Evolutionary conservation across 495 filamentous ascomycete species (phyloP).

Genomic region (Peziza echinospora): DNA sequence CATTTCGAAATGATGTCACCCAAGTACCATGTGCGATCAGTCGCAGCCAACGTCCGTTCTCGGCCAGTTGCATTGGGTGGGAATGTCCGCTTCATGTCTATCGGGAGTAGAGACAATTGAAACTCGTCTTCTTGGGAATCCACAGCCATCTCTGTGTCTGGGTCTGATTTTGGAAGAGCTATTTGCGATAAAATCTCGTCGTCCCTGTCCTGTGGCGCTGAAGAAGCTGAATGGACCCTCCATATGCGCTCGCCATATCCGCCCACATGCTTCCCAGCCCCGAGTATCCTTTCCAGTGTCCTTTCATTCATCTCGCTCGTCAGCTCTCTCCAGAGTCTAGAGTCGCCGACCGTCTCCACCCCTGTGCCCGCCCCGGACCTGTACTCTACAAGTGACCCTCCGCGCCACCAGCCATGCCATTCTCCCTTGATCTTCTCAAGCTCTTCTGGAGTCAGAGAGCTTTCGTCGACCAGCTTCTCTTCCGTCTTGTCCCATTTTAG

Average conservation of each 20-base stretch:
- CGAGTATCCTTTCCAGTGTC: constrained; percentile 1
- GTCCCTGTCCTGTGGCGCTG: not conserved
- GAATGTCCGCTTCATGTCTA: constrained; percentile 34
- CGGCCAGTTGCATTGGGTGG: constrained; percentile 44
- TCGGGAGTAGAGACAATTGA: not conserved
- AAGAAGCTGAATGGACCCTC: not conserved
- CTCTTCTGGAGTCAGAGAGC: not conserved
- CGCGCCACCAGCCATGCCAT: not conserved
- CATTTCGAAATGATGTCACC: constrained; percentile 27
- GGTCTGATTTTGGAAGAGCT: not conserved
- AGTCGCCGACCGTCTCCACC: not conserved
- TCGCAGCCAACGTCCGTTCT: constrained; percentile 47
- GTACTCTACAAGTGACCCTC: not conserved
- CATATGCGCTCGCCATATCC: not conserved
- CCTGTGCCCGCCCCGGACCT: not conserved
- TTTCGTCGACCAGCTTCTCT: constrained; percentile 10
- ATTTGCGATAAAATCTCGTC: not conserved
- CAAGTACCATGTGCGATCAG: constrained; percentile 49
- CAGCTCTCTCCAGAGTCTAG: not conserved
- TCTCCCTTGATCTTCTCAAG: not conserved
- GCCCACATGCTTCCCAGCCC: not conserved
- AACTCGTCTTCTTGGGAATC: constrained; percentile 7
- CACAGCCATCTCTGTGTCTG: not conserved
- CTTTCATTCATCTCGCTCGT: not conserved
- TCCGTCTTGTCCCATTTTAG: constrained; percentile 5